Evolutionary conservation across 441 rosid species (phyloP).

Genomic region (Erodium trifolium): DNA sequence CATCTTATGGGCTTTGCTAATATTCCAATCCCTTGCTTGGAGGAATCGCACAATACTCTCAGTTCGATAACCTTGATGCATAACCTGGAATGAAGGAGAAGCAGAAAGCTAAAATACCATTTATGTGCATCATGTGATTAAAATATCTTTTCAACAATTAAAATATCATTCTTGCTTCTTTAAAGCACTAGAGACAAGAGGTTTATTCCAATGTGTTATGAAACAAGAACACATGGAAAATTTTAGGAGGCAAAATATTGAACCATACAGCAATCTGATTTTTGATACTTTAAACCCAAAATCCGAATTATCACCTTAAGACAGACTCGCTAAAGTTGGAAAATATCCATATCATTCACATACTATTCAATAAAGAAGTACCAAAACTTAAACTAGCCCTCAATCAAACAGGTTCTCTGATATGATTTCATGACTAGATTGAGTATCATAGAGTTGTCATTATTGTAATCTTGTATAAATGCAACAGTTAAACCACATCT

Average conservation of each 20-base stretch:
- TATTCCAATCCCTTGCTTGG: constrained; percentile 67
- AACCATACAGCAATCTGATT: background rate
- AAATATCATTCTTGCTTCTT: background rate
- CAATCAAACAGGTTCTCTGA: too few species aligned
- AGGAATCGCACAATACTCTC: constrained; percentile 53
- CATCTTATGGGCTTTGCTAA: constrained; percentile 54
- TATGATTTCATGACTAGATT: too few species aligned
- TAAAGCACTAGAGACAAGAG: background rate
- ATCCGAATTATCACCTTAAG: too few species aligned
- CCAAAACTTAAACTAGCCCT: too few species aligned
- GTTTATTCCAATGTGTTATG: background rate
- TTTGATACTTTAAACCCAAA: background rate
- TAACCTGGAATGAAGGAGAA: constrained; percentile 29
- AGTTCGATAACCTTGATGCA: constrained; percentile 50
- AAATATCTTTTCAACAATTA: background rate
- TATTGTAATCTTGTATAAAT: too few species aligned
- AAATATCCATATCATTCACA: too few species aligned
- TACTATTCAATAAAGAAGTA: too few species aligned
- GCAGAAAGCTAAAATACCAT: background rate
- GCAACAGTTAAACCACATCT: too few species aligned
- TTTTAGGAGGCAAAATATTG: background rate
- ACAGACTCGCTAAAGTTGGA: too few species aligned
- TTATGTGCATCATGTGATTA: background rate
- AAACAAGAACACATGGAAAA: background rate
- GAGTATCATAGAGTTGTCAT: too few species aligned